Conservation (phyloP, 768 basidiomycete species). For the Tylopilus sp. region DNA sequence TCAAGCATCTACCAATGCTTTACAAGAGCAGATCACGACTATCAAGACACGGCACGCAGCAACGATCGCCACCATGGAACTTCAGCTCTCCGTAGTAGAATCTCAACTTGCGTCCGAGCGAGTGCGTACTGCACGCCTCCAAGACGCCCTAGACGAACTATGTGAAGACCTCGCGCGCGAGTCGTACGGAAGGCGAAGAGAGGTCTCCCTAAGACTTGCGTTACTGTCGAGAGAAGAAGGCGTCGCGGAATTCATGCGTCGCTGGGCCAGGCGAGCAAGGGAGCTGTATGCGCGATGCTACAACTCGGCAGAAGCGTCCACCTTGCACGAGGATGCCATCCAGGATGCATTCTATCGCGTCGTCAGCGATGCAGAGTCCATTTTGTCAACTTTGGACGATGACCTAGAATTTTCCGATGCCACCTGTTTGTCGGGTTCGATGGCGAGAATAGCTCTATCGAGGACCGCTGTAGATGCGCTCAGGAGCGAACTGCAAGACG, state of each 20-base stretch:
- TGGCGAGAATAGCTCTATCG: slow-evolving; percentile 51
- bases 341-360: slow-evolving; percentile 30
- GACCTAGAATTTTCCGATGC: slow-evolving; percentile 22
- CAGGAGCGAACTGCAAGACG: slow-evolving; percentile 54
- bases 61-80: slow-evolving; percentile 52
- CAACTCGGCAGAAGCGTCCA: not conserved
- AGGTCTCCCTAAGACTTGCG: slow-evolving; percentile 61
- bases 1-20: slow-evolving; percentile 63
- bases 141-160: slow-evolving; percentile 61
- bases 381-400: slow-evolving; percentile 35
- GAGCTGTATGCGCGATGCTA: slow-evolving; percentile 38
- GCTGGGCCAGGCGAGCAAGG: slow-evolving; percentile 52
- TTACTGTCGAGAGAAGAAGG: slow-evolving; percentile 65
- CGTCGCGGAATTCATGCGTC: slow-evolving; percentile 48
- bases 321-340: slow-evolving; percentile 17
- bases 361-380: slow-evolving; percentile 33
- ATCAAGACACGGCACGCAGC: slow-evolving; percentile 62
- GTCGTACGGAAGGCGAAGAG: slow-evolving; percentile 66
- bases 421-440: slow-evolving; percentile 37
- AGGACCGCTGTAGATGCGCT: slow-evolving; percentile 49
- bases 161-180: slow-evolving; percentile 71
- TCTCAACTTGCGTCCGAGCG: slow-evolving; percentile 43
- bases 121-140: slow-evolving; percentile 45
- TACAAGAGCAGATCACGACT: slow-evolving; percentile 57
- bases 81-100: slow-evolving; percentile 45